phyloP scores from a whole-genome alignment of 2,329 filamentous ascomycete species.

The Helotiales sp. region DNA sequence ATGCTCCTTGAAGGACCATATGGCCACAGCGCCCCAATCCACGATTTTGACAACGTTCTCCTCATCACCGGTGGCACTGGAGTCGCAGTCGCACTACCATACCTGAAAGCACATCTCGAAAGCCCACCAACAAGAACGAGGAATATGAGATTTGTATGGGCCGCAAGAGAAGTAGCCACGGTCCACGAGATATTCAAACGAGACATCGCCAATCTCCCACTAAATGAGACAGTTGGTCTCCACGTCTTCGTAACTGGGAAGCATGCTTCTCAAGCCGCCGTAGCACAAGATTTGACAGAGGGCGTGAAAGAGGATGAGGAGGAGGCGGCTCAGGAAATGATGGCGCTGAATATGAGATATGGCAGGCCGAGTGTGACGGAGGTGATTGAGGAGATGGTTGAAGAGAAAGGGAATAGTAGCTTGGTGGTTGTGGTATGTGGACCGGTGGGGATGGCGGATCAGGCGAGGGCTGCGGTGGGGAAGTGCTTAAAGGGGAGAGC shows the following conservation, averaged over 20 bases:
- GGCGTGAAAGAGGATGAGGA: too few relatives aligned
- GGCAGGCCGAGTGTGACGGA: neutral
- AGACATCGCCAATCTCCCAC: too few relatives aligned
- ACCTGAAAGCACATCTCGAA: conserved; percentile 21
- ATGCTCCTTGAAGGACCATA: conserved; percentile 12
- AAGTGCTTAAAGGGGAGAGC: too few relatives aligned
- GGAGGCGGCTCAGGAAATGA: too few relatives aligned
- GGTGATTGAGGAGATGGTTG: neutral
- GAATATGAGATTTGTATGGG: neutral
- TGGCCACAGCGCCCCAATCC: conserved; percentile 24
- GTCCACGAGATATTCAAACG: too few relatives aligned
- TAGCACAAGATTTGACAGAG: too few relatives aligned
- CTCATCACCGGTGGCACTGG: conserved; percentile 49
- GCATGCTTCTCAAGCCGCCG: too few relatives aligned
- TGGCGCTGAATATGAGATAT: conserved; percentile 5
- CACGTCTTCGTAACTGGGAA: too few relatives aligned
- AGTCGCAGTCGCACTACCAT: conserved; percentile 44
- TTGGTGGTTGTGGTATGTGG: neutral
- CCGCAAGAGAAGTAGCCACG: neutral
- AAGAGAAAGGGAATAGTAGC: neutral
- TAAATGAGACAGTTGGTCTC: too few relatives aligned
- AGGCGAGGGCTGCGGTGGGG: neutral
- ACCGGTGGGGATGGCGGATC: neutral
- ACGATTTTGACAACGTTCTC: conserved; percentile 40
- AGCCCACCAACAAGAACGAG: neutral